Evolutionary conservation across 2,329 filamentous ascomycete species (phyloP).

Genomic region (Trichoderma gracile): DNA sequence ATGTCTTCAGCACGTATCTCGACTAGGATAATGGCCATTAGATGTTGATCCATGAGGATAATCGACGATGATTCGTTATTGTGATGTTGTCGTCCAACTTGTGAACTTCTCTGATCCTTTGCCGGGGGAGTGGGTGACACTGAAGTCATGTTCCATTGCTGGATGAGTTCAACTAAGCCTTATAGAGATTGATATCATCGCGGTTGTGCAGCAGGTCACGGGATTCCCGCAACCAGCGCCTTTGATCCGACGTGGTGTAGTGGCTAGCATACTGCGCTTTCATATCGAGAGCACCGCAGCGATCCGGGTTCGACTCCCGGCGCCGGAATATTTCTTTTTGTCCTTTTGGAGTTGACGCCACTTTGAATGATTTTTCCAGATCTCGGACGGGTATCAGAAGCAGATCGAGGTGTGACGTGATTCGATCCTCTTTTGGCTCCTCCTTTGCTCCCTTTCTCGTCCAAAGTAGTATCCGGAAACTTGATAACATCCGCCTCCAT

Average conservation of each 20-base stretch:
- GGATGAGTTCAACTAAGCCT: background rate
- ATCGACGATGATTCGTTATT: too few relatives aligned
- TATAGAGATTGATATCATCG: background rate
- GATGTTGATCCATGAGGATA: too few relatives aligned
- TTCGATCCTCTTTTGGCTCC: too few relatives aligned
- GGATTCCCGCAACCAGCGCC: constrained; percentile 9
- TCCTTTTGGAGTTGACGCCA: background rate
- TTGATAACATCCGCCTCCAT: too few relatives aligned
- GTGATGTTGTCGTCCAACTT: background rate
- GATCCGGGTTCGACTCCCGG: constrained; percentile 29
- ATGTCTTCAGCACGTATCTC: constrained; percentile 1
- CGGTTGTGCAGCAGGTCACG: constrained; percentile 9
- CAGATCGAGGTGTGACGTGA: too few relatives aligned
- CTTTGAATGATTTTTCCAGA: too few relatives aligned
- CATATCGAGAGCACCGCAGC: constrained; percentile 18
- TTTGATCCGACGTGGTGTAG: constrained; percentile 28
- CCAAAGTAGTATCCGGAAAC: too few relatives aligned
- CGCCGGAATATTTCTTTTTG: constrained; percentile 23
- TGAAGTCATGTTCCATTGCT: background rate
- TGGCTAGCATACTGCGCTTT: constrained; percentile 28
- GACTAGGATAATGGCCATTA: background rate
- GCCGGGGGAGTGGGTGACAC: too few relatives aligned
- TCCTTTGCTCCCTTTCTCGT: too few relatives aligned
- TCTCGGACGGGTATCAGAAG: too few relatives aligned
- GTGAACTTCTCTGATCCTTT: too few relatives aligned